Evolutionary conservation across 2,329 filamentous ascomycete species (phyloP).

Genomic region (Ascochyta pisi): DNA sequence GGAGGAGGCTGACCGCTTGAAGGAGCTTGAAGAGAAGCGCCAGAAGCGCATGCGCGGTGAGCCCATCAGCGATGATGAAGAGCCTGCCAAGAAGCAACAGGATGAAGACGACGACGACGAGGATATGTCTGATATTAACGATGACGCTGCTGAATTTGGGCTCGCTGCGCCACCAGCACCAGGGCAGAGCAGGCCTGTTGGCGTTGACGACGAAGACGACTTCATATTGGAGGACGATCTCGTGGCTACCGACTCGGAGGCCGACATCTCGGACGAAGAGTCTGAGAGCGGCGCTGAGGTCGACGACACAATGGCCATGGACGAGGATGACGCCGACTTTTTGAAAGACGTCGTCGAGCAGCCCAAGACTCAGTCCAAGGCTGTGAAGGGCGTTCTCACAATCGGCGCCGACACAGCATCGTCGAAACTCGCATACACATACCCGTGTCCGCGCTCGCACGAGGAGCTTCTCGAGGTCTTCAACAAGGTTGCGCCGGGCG

Average conservation of each 20-base stretch:
- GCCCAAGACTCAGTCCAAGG: slow-evolving; percentile 35
- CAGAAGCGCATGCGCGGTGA: slow-evolving; percentile 88
- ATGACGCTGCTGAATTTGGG: slow-evolving; percentile 68
- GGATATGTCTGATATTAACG: slow-evolving; percentile 41
- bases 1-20: slow-evolving; percentile 77
- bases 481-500: slow-evolving; percentile 65
- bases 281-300: slow-evolving; percentile 42
- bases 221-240: slow-evolving; percentile 90
- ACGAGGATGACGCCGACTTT: slow-evolving; percentile 59
- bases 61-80: slow-evolving; percentile 72
- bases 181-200: slow-evolving; percentile 39
- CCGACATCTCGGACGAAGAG: slow-evolving; percentile 45
- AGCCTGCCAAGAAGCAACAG: slow-evolving; percentile 54
- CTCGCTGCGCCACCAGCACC: slow-evolving; percentile 64
- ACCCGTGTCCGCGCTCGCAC: slow-evolving; percentile 81
- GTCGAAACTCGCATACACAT: slow-evolving; percentile 77
- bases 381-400: slow-evolving; percentile 52
- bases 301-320: slow-evolving; percentile 48
- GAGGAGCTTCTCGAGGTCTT: slow-evolving; percentile 73
- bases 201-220: slow-evolving; percentile 88
- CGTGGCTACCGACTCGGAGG: slow-evolving; percentile 76
- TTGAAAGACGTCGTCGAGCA: slow-evolving; percentile 52
- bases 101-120: slow-evolving; percentile 50
- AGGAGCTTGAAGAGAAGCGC: slow-evolving; percentile 82
- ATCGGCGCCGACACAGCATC: slow-evolving; percentile 50